Conservation (phyloP, 352 stramenopile genomes). For the Pythium folliculosum region DNA sequence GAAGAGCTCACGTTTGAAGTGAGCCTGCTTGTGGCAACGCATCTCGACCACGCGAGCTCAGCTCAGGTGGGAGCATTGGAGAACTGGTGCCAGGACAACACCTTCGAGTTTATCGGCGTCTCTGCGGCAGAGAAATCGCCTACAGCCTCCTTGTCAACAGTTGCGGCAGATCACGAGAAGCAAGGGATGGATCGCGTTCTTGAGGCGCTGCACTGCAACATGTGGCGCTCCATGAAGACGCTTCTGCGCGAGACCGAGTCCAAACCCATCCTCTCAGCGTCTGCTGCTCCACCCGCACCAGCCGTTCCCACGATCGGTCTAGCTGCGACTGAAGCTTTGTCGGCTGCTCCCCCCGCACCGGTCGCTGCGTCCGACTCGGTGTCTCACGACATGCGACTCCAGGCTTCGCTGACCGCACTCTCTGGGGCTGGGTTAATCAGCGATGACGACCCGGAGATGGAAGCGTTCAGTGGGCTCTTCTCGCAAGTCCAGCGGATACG, state of each 20-base stretch:
- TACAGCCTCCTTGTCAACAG: not conserved
- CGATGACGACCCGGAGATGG: slow-evolving; percentile 52
- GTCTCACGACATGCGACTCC: slow-evolving; percentile 38
- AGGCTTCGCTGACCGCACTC: slow-evolving; percentile 50
- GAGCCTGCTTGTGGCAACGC: slow-evolving; percentile 20
- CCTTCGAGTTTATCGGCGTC: slow-evolving; percentile 64
- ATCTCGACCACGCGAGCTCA: not conserved
- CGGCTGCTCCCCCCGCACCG: not conserved
- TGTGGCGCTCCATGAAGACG: slow-evolving; percentile 81
- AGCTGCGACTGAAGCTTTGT: not conserved
- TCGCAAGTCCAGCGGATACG: slow-evolving; percentile 69
- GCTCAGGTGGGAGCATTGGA: slow-evolving; percentile 40
- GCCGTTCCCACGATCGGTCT: not conserved
- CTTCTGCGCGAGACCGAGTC: slow-evolving; percentile 15
- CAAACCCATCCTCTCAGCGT: not conserved
- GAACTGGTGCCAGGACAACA: slow-evolving; percentile 58
- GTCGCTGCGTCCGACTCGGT: not conserved
- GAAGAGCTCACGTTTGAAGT: slow-evolving; percentile 36
- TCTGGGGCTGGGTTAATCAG: slow-evolving; percentile 3
- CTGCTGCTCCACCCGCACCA: not conserved
- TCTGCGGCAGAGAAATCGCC: not conserved
- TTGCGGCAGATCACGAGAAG: not conserved
- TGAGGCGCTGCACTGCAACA: slow-evolving; percentile 76
- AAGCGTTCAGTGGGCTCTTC: slow-evolving; percentile 62
- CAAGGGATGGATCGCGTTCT: slow-evolving; percentile 64